These are phyloP conservation scores for Sclerotinia minor DNA, from an alignment of 2,329 filamentous ascomycete genomes.

Conservation along the genomic window DNA sequence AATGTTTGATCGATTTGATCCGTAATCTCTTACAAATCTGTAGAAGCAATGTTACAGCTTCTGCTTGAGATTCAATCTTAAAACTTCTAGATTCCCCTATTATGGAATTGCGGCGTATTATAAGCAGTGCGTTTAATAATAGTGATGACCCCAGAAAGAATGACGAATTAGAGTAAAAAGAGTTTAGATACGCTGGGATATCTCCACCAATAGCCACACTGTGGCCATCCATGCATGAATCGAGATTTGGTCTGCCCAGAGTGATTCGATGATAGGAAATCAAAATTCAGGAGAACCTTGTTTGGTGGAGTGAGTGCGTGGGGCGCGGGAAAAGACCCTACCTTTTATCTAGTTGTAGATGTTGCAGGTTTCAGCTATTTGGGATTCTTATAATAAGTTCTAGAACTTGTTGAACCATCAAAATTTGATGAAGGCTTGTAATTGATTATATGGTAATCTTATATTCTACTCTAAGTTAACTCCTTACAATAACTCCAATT, in stretches of 20 bases:
- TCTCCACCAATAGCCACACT: background rate
- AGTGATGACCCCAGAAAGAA: background rate
- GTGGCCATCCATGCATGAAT: background rate
- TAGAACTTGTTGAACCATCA: constrained; percentile 3
- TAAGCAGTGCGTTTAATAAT: too few species aligned
- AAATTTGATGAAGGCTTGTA: background rate
- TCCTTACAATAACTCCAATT: background rate
- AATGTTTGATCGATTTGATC: background rate
- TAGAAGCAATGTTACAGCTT: constrained; percentile 1
- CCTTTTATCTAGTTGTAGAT: background rate
- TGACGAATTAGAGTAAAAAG: background rate
- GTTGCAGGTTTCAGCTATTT: background rate
- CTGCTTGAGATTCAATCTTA: background rate
- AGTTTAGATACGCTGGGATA: background rate
- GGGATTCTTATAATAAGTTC: background rate
- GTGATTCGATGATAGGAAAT: background rate
- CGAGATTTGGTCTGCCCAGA: background rate
- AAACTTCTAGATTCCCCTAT: background rate
- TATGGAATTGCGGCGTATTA: background rate
- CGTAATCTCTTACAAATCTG: constrained; percentile 3
- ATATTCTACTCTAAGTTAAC: background rate
- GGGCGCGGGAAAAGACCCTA: background rate
- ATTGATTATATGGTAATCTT: background rate
- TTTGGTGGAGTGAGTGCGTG: background rate
- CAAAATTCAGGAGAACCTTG: constrained; percentile 12